Conservation (phyloP, 805 yeast genomes). For the Lachancea sp. region DNA sequence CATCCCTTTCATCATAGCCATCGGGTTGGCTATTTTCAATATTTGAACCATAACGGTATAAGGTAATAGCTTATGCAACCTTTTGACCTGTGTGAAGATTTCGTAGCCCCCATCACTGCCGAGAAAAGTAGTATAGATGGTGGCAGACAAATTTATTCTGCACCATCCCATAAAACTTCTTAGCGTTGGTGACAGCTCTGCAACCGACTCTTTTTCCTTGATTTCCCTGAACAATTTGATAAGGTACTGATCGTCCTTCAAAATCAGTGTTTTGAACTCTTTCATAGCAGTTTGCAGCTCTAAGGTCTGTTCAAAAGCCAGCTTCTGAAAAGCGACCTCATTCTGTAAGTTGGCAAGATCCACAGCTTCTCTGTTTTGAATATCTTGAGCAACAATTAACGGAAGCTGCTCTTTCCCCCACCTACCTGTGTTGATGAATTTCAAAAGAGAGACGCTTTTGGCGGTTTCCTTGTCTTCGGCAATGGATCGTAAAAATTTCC, state of each 20-base stretch:
- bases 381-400: slow-evolving; percentile 46
- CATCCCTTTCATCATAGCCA: slow-evolving; percentile 70
- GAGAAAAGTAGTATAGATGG: slow-evolving; percentile 71
- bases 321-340: slow-evolving; percentile 66
- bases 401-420: slow-evolving; percentile 36
- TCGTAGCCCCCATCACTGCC: slow-evolving; percentile 80
- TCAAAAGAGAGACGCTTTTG: slow-evolving; percentile 43
- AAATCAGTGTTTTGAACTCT: slow-evolving; percentile 48
- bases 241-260: slow-evolving; percentile 50
- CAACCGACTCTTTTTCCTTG: slow-evolving; percentile 44
- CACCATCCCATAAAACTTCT: slow-evolving; percentile 73
- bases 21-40: slow-evolving; percentile 78
- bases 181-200: slow-evolving; percentile 59
- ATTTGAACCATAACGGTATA: slow-evolving; percentile 72
- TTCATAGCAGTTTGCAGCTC: slow-evolving; percentile 51
- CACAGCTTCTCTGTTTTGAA: slow-evolving; percentile 48
- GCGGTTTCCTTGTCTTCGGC: slow-evolving; percentile 49
- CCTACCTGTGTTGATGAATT: slow-evolving; percentile 38
- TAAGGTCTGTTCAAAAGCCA: slow-evolving; percentile 52
- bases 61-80: slow-evolving; percentile 74
- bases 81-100: slow-evolving; percentile 59
- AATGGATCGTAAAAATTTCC: slow-evolving; percentile 62
- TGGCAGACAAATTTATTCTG: slow-evolving; percentile 76
- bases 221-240: slow-evolving; percentile 59
- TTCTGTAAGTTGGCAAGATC: slow-evolving; percentile 57